Base-by-base conservation (phyloP, 257 asterid species). In the Rehmannia glutinosa region DNA sequence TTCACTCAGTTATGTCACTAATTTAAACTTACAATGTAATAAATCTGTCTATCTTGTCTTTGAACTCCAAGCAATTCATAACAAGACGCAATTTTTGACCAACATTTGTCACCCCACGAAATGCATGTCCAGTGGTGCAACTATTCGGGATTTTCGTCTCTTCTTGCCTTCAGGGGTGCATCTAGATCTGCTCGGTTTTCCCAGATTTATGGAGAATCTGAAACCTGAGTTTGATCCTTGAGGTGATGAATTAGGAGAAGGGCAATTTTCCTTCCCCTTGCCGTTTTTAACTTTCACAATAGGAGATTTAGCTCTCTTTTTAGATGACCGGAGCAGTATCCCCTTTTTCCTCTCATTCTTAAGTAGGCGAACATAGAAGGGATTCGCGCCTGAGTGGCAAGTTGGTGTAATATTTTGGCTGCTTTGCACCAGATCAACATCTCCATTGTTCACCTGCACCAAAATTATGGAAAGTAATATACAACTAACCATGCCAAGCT, bases 381-480 rank as follows among this genome's bases (percentile, higher is more conserved):
- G 87, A 72, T 83, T 81, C 49, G 10, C 77, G 17, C 75, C 65
- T 4, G 97, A 60, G 84, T 83, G 77, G 78, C 97, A 90, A 62
- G 77, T 62, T 3, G 85, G 62, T 10, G 81, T 70, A 20, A 36
- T 15, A 6, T 45, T 38, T 32, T 30, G 5, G 47, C 42, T 58
- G 71, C 43, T 78, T 68, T 49, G 73, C 71, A 78, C 84, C 58
- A 93, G 75, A 69, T 79, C 87, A 64, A 93, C 81, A 33, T 93
- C 91, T 49, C 97, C 96, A 19, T 88, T 82, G 75, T 93, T 93
- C 59, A 93, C 99, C 97, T 93, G 74, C 55, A 70, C 28, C 21
- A 57, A 64, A 55, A 51, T 16, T 21, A 24, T 16, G 45, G n/a
- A 56, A 51, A n/a, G n/a, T n/a, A n/a, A n/a, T n/a, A n/a, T n/a